Evolutionary conservation across 2,329 filamentous ascomycete genomes (phyloP), one percentile per base, ranked within the genome.

Genomic region (Tolypocladium nubicola): DNA sequence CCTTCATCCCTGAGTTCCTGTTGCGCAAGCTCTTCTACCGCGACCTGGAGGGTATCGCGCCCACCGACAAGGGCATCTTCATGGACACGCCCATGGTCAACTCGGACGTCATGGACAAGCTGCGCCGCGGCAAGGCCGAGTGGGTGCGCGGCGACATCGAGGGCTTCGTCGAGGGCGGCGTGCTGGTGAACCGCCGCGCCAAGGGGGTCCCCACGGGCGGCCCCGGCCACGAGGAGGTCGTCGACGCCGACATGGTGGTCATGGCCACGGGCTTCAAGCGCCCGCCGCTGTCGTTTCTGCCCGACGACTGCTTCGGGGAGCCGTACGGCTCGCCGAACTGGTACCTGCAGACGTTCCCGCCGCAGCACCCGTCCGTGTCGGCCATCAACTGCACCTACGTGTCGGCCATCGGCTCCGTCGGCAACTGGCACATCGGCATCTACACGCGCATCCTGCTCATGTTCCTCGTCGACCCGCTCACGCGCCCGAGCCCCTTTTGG

Each of bases 401-500:
- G 57, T 84, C 87, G 56, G 89, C 85, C 4, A 92, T 94, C 58
- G 89, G 89, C 0, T 88, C 87, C 0, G 88, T 94, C 1, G 88
- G 90, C 0, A 92, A 94, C 70, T 93, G 88, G 80, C 90, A 95
- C 66, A 93, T 95, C 52, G 90, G 90, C 5, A 93, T 95, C 65
- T 95, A 94, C 73, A 95, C 89, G 0, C 80, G 90, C 6, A 87
- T 95, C 61, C 75, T 95, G 8, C 81, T 95, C 63, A 93, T 94
- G 89, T 94, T 94, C 68, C 78, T 95, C 56, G 79, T 87, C 16
- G 90, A 95, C 65, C 89, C 89, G 0, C 73, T 93, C 26, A 86
- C 89, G 0, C 80, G 88, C 0, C 90, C 90, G 0, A 81, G 79
- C 3, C 77, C 85, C 6, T 83, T 80, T 61, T 87, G 87, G 83